Evolutionary conservation across 768 basidiomycete species (phyloP).

Genomic region (Suillus weaverae): DNA sequence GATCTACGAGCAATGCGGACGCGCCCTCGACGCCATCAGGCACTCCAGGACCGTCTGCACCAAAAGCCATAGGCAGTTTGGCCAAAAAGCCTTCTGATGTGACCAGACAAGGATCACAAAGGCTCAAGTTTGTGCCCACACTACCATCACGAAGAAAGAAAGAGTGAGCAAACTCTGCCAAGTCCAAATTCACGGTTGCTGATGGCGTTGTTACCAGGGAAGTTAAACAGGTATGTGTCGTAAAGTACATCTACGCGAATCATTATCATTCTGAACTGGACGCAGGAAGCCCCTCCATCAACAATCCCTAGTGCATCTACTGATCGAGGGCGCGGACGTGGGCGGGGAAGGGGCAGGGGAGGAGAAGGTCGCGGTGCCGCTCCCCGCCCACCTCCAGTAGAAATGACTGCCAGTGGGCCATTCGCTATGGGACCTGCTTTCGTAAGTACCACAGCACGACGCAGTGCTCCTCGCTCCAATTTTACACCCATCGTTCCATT

Average conservation of each 20-base stretch:
- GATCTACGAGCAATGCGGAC: neutral
- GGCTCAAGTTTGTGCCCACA: slow-evolving; percentile 79
- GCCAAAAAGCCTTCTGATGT: slow-evolving; percentile 71
- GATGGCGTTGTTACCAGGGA: slow-evolving; percentile 44
- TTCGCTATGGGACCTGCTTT: slow-evolving; percentile 85
- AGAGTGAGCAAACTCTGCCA: slow-evolving; percentile 43
- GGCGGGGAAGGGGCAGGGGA: slow-evolving; percentile 53
- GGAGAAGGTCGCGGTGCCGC: slow-evolving; percentile 48
- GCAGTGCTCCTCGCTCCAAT: slow-evolving; percentile 54
- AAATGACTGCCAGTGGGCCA: slow-evolving; percentile 86
- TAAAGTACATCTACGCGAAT: neutral
- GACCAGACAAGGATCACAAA: slow-evolving; percentile 72
- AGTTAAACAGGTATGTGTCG: slow-evolving; percentile 57
- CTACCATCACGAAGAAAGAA: slow-evolving; percentile 76
- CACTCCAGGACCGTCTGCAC: slow-evolving; percentile 22
- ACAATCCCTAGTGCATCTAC: slow-evolving; percentile 33
- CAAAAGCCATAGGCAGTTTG: slow-evolving; percentile 75
- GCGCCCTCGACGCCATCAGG: slow-evolving; percentile 11
- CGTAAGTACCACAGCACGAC: slow-evolving; percentile 52
- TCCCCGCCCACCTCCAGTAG: slow-evolving; percentile 49
- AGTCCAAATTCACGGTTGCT: slow-evolving; percentile 11
- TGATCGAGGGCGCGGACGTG: slow-evolving; percentile 48
- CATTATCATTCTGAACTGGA: slow-evolving; percentile 10
- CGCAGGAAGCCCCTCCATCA: slow-evolving; percentile 49
- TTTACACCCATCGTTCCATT: slow-evolving; percentile 51